Evolutionary conservation across 2,329 filamentous ascomycete species (phyloP), one percentile per base, ranked within the genome.

Genomic region (Pseudogymnoascus verrucosus): DNA sequence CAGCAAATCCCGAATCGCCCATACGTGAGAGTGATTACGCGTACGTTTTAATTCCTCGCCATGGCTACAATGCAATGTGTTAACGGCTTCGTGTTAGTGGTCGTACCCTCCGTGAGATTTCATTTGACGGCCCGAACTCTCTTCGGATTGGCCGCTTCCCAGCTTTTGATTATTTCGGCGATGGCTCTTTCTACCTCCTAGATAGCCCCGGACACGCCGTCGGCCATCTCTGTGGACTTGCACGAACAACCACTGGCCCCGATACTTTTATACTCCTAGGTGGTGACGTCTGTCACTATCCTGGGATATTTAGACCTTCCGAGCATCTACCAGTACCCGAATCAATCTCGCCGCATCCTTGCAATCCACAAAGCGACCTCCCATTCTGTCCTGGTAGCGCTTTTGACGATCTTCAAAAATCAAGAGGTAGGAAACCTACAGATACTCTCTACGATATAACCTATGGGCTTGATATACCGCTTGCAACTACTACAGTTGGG

Each of bases 221-320:
- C 1, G 77, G 76, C 0, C 78, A 80, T 63, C 69, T 80, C 0
- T 78, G 73, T 51, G 78, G 71, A 1, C 66, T 80, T 3, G 78
- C 77, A 1, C 69, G 78, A 7, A 76, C 76, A 0, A 76, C 73
- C 0, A 61, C 62, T 0, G 61, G 63, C 21, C 69, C 74, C 0
- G 69, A 73, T 28, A 76, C 76, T 0, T 80, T 78, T 63, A 64
- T 79, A 5, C 71, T 80, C 8, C 69, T 79, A 63, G 78, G 77
- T 0, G 79, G 74, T 2, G 79, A 81, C 64, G 67, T 74, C 16
- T 78, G 75, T 14, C 78, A 80, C 66, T 75, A 75, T 57, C 47
- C 47, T 34, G 76, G 77, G 19, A 70, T 72, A 34, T 69, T 78
- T 10, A 69, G 77, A 1, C 77, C 77, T 0, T 75, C 74, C 0